Percentiles rank a stretch among this genome's conserved stretches.
Conservation (phyloP, 2,329 filamentous ascomycete genomes). For the Phyllosticta citribraziliensis region DNA sequence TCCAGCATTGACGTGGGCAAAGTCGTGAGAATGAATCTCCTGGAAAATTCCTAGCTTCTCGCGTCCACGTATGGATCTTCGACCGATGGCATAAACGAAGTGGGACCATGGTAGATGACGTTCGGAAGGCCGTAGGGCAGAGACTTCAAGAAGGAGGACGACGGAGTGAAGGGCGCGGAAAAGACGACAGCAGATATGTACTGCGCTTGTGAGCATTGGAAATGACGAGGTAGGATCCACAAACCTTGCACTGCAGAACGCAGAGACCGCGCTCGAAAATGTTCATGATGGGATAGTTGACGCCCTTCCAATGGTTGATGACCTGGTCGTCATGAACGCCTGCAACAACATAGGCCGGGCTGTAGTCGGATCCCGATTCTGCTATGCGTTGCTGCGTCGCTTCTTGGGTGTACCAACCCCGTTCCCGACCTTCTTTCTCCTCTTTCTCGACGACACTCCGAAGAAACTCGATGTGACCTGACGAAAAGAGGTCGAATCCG, state of each 20-base stretch:
- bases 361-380: conserved; percentile 61
- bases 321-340: conserved; percentile 91
- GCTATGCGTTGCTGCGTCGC: conserved; percentile 53
- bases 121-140: conserved; percentile 62
- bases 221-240: conserved; percentile 17
- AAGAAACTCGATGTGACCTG: conserved; percentile 93
- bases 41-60: conserved; percentile 77
- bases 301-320: conserved; percentile 92
- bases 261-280: conserved; percentile 93
- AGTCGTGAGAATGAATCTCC: conserved; percentile 67
- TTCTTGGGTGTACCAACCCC: conserved; percentile 66
- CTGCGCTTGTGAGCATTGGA: conserved; percentile 33
- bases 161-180: conserved; percentile 79
- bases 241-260: conserved; percentile 84
- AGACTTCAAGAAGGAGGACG: conserved; percentile 61
- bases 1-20: conserved; percentile 79
- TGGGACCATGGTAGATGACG: conserved; percentile 93
- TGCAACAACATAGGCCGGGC: conserved; percentile 77
- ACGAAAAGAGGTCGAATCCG: conserved; percentile 93
- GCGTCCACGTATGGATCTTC: conserved; percentile 59
- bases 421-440: conserved; percentile 53
- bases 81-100: conserved; percentile 67
- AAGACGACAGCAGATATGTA: conserved; percentile 85
- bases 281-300: conserved; percentile 99
- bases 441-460: conserved; percentile 66